Base-by-base conservation (phyloP, 257 asterid species). In the Nemophila menziesii region DNA sequence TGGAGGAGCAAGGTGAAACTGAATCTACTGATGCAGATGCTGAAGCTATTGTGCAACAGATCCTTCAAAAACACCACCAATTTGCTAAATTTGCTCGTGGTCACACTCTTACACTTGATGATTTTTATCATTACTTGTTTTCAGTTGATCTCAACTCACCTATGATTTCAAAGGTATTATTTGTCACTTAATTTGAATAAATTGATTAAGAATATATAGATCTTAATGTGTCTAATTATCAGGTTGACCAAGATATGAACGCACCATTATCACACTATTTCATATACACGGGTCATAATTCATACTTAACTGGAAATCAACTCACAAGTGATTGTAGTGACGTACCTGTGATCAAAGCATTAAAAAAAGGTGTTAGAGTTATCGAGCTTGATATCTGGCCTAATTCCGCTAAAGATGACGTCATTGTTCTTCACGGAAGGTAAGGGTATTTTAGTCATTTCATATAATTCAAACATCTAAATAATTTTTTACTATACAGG, bases 301-400 rank as follows among this genome's bases (percentile, higher is more conserved):
- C 95, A 43, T 84, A 84, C 78, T 71, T 84, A 48, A 84, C 93
- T 13, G 95, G 93, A 18, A 84, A 84, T 75, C 95, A 84, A 64
- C 92, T 84, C 16, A 84, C 86, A 3, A 84, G 95, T 46, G 90
- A 74, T 58, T 77, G 95, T 78, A 84, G 95, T 37, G 90, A 74
- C 42, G 81, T 74, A 23, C 95, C 95, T 3, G 63, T 84, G 46
- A 72, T 80, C 52, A 74, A 72, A 68, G 90, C 95, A 16, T 61
- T 84, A 51, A 59, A 77, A 55, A 84, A 75, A 49, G 95, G 95
- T 49, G 95, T 84, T 39, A 70, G 90, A 59, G 95, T 77, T 0
- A 77, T 84, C 26, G 95, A 84, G 57, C 86, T 84, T 12, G 93
- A 84, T 64, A 58, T 77, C 48, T 84, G 95, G 95, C 90, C 95